phyloP scores from a whole-genome alignment of 805 yeast genomes.

The Starmerella khaoyaiensis region DNA sequence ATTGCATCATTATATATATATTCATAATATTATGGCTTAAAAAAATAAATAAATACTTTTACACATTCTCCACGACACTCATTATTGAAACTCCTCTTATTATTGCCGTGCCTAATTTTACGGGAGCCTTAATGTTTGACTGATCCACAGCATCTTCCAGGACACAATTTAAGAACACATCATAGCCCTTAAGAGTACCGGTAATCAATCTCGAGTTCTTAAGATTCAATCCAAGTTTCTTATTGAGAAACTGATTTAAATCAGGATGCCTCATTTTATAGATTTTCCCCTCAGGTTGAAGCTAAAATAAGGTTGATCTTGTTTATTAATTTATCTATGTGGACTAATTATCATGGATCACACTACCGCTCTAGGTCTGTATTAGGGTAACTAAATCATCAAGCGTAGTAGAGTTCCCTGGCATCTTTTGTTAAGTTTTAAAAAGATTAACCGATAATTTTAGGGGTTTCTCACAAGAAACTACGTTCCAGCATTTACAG shows the following conservation, averaged over 20 bases:
- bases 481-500: not conserved
- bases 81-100: conserved; percentile 70
- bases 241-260: conserved; percentile 56
- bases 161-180: conserved; percentile 59
- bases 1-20: not conserved
- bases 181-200: conserved; percentile 81
- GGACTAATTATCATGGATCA: too few relatives aligned
- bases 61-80: conserved; percentile 44
- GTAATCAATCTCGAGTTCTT: conserved; percentile 66
- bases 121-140: conserved; percentile 36
- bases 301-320: not conserved
- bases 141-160: conserved; percentile 60
- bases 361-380: too few relatives aligned
- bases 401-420: too few relatives aligned
- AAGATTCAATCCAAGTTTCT: conserved; percentile 56
- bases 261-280: conserved; percentile 24
- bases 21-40: too few relatives aligned
- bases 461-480: too few relatives aligned
- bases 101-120: conserved; percentile 52
- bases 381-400: too few relatives aligned
- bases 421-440: too few relatives aligned
- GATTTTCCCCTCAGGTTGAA: too few relatives aligned
- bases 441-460: too few relatives aligned
- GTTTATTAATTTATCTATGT: too few relatives aligned
- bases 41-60: too few relatives aligned